These are phyloP conservation scores for Penicillium cinerascens DNA, from an alignment of 495 filamentous ascomycete genomes.

Conservation along the genomic window DNA sequence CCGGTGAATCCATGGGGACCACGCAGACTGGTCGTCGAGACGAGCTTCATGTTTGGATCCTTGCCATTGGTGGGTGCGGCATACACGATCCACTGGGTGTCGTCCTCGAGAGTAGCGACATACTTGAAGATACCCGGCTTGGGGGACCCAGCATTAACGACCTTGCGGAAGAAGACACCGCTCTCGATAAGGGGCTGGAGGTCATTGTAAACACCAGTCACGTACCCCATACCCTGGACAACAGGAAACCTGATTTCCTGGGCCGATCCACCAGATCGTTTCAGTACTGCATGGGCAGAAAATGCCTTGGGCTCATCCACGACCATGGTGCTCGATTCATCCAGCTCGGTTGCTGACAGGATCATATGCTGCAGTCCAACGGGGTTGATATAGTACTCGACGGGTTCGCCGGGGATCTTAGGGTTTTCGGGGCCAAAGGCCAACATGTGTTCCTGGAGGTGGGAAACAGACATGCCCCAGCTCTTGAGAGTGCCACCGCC, in stretches of 20 bases:
- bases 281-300: constrained; percentile 69
- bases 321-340: constrained; percentile 53
- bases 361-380: constrained; percentile 77
- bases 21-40: constrained; percentile 44
- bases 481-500: constrained; percentile 62
- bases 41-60: constrained; percentile 47
- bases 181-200: constrained; percentile 69
- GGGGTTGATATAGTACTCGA: constrained; percentile 74
- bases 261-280: constrained; percentile 45
- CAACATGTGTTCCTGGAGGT: constrained; percentile 62
- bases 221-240: constrained; percentile 85
- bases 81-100: constrained; percentile 77
- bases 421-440: constrained; percentile 53
- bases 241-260: constrained; percentile 71
- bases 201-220: constrained; percentile 73
- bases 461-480: constrained; percentile 75
- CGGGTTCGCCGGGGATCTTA: constrained; percentile 54
- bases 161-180: constrained; percentile 65
- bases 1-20: constrained; percentile 59
- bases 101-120: constrained; percentile 65
- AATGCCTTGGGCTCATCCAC: constrained; percentile 63
- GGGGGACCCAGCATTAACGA: constrained; percentile 56
- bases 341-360: constrained; percentile 74
- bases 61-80: constrained; percentile 50
- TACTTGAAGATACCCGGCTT: constrained; percentile 74